Conservation (phyloP, 1,284 basidiomycete species). For the Ganoderma lucidum region DNA sequence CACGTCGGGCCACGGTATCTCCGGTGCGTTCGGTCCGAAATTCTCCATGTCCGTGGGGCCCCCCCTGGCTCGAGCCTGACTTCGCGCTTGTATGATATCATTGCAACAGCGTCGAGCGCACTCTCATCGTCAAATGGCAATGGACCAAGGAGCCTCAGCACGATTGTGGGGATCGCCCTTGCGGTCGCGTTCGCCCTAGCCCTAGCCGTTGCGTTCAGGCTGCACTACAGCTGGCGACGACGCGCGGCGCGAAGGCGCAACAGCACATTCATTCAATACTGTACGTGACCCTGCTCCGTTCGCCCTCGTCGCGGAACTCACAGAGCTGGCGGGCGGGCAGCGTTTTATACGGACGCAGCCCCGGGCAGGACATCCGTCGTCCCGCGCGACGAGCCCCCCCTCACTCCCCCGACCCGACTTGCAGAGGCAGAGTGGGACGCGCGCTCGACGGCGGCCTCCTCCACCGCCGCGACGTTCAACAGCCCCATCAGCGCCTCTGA, state of each 20-base stretch:
- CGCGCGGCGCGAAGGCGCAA: not conserved
- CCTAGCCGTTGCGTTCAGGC: not conserved
- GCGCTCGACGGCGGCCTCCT: not conserved
- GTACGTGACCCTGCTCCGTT: not conserved
- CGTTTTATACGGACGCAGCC: not conserved
- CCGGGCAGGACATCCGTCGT: not conserved
- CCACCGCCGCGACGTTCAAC: not conserved
- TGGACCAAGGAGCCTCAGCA: conserved; percentile 8
- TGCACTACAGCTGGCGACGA: conserved; percentile 13
- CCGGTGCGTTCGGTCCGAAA: not conserved
- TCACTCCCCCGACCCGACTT: not conserved
- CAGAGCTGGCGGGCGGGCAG: not conserved
- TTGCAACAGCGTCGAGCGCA: not conserved
- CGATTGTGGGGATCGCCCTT: conserved; percentile 20
- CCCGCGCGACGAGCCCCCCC: not conserved
- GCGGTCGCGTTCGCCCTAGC: conserved; percentile 8
- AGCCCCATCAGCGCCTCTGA: not conserved
- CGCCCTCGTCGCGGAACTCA: not conserved
- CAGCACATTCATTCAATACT: not conserved
- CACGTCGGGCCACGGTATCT: too few relatives aligned
- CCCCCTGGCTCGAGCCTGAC: not conserved
- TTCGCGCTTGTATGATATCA: too few relatives aligned
- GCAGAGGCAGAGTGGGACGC: not conserved
- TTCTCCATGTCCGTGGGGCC: not conserved
- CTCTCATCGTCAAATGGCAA: not conserved